phyloP scores from a whole-genome alignment of 768 basidiomycete genomes.

The Mycena capillaripes region DNA sequence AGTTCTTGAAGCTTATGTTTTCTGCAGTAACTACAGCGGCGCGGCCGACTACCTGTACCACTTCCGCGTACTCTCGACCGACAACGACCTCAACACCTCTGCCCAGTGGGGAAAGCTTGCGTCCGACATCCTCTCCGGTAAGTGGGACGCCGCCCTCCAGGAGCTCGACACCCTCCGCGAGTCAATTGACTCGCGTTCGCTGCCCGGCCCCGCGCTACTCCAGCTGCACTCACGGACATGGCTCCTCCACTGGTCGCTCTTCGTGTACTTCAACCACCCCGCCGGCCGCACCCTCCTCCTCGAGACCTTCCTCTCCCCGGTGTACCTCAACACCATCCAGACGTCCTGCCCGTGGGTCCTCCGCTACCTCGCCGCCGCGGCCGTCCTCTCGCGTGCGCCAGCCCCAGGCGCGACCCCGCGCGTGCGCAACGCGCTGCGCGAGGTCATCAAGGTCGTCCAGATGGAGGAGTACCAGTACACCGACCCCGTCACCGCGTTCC shows the following conservation, averaged over 20 bases:
- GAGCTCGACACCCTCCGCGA: constrained; percentile 97
- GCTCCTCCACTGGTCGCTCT: constrained; percentile 98
- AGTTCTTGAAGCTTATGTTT: neutral
- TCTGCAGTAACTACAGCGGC: constrained; percentile 81
- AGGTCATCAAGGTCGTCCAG: constrained; percentile 94
- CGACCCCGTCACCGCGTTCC: constrained; percentile 93
- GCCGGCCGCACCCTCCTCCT: constrained; percentile 93
- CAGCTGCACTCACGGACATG: constrained; percentile 96
- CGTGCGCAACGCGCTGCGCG: constrained; percentile 89
- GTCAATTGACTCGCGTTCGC: constrained; percentile 84
- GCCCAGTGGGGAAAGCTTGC: constrained; percentile 99
- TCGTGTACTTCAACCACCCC: constrained; percentile 98
- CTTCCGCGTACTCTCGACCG: constrained; percentile 97
- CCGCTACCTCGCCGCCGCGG: constrained; percentile 93
- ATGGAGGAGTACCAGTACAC: constrained; percentile 97
- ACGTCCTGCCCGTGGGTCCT: constrained; percentile 95
- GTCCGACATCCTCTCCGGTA: constrained; percentile 94
- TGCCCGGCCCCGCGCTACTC: constrained; percentile 81
- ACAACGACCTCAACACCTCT: constrained; percentile 92
- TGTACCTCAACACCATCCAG: constrained; percentile 98
- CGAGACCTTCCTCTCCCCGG: constrained; percentile 96
- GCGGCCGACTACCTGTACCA: constrained; percentile 99
- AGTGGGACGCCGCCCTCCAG: constrained; percentile 95
- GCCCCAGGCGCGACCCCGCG: constrained; percentile 69
- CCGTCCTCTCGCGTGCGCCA: constrained; percentile 81